Evolutionary conservation across 345 rosid species (phyloP), one percentile per base, ranked within the genome.

Genomic region (Physaria fendleri): DNA sequence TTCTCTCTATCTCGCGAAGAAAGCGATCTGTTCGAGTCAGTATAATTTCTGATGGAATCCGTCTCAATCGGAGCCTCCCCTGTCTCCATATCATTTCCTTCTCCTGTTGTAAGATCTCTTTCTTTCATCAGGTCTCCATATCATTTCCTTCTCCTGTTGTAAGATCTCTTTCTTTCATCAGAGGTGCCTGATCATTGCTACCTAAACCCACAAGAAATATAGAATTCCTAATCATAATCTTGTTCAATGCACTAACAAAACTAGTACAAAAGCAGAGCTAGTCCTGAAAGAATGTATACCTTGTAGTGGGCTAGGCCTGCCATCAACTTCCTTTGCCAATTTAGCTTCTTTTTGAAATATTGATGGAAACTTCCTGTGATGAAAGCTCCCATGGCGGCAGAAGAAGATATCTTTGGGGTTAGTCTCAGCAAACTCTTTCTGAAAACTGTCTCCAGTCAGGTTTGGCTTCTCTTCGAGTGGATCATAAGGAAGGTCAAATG

Each of bases 401-500:
- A 79, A 69, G 56, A 79, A 18, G 52, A 71, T 59, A 3, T 88
- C 97, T 60, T 75, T 89, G 14, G 67, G 85, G 13, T 71, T 77
- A 39, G 72, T 38, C 28, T 68, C 64, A 45, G 71, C 44, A 75
- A 85, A 79, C 56, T 92, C 98, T 39, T 77, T 75, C 18, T 78
- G 84, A 57, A 89, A 87, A 64, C 81, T 74, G 22, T 83, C 95
- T 27, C 73, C 81, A 42, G 65, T 76, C 8, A 89, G 75, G 62
- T 83, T 66, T 0, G 94, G 97, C 32, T 79, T 92, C 76, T 92
- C 98, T 74, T 92, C 98, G 0, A 20, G 58, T 10, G 89, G 87
- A 8, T 85, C 97, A 5, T 87, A 87, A 4, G 97, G 97, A 56
- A 89, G 80, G 62, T 93, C 97, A 38, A 89, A 89, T 0, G 97